phyloP scores from a whole-genome alignment of 2,329 filamentous ascomycete species.

The Plenodomus lindquistii region DNA sequence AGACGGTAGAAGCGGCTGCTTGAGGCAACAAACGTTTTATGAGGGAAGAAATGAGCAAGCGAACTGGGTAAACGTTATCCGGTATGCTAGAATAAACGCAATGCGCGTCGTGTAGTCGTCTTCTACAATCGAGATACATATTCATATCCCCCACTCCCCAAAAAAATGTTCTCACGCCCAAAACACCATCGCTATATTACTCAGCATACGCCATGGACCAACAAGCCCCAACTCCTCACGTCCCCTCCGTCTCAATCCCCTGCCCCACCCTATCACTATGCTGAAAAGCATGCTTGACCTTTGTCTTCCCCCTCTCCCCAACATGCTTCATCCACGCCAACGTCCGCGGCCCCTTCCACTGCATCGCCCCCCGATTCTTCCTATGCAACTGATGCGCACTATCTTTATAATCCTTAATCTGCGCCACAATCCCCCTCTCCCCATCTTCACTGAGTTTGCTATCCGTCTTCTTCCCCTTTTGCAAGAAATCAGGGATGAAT shows the following conservation, averaged over 20 bases:
- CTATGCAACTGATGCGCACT: conserved; percentile 35
- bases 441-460: conserved; percentile 36
- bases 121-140: too few relatives aligned
- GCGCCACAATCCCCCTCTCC: conserved; percentile 54
- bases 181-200: not conserved
- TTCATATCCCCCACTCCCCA: too few relatives aligned
- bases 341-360: conserved; percentile 65
- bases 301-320: conserved; percentile 55
- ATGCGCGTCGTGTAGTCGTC: too few relatives aligned
- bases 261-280: conserved; percentile 58
- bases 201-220: not conserved
- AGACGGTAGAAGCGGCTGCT: too few relatives aligned
- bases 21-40: too few relatives aligned
- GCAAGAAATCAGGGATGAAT: conserved; percentile 29
- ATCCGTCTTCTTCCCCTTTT: conserved; percentile 25
- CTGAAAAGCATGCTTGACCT: conserved; percentile 55
- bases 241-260: conserved; percentile 68
- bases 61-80: too few relatives aligned
- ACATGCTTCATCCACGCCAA: conserved; percentile 64
- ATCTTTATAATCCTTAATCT: conserved; percentile 58
- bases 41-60: too few relatives aligned
- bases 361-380: conserved; percentile 72
- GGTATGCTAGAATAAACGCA: too few relatives aligned
- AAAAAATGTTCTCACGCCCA: too few relatives aligned
- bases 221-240: not conserved